Evolutionary conservation across 371 early-diverging fungal genomes (phyloP).

Genomic region (Mortierella sp.): DNA sequence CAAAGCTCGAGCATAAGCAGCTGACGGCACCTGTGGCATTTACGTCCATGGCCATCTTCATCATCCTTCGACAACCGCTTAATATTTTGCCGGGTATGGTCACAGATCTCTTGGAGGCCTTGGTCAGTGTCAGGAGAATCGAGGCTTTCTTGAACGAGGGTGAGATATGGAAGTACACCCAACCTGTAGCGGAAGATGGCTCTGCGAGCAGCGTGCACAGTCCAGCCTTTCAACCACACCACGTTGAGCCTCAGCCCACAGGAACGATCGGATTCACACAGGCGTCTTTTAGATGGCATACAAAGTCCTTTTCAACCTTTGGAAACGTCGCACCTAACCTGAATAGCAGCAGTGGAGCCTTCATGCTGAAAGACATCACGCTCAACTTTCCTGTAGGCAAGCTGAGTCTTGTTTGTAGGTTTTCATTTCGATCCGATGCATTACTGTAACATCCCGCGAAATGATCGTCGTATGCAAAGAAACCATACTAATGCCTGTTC

Average conservation of each 20-base stretch:
- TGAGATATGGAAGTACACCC: constrained; percentile 51
- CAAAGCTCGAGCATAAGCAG: constrained; percentile 63
- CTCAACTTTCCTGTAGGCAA: constrained; percentile 44
- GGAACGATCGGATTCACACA: constrained; percentile 59
- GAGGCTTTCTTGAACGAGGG: constrained; percentile 63
- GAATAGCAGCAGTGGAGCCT: constrained; percentile 26
- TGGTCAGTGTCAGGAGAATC: constrained; percentile 63
- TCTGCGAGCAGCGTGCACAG: constrained; percentile 5
- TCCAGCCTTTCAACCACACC: constrained; percentile 2
- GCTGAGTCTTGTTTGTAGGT: constrained; percentile 45
- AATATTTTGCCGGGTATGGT: constrained; percentile 64
- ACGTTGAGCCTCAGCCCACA: not conserved
- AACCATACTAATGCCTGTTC: too few relatives aligned
- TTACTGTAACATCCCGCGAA: too few relatives aligned
- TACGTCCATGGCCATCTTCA: constrained; percentile 67
- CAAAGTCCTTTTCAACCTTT: constrained; percentile 3
- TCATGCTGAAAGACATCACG: constrained; percentile 33
- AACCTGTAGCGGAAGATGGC: not conserved
- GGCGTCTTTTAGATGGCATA: constrained; percentile 63
- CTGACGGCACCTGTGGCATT: constrained; percentile 70
- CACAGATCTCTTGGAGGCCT: constrained; percentile 60
- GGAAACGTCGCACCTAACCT: not conserved
- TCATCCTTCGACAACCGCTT: constrained; percentile 63
- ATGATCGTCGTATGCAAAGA: too few relatives aligned
- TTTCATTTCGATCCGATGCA: too few relatives aligned